Conservation (phyloP, 345 rosid genomes). For the Psidium guajava region DNA sequence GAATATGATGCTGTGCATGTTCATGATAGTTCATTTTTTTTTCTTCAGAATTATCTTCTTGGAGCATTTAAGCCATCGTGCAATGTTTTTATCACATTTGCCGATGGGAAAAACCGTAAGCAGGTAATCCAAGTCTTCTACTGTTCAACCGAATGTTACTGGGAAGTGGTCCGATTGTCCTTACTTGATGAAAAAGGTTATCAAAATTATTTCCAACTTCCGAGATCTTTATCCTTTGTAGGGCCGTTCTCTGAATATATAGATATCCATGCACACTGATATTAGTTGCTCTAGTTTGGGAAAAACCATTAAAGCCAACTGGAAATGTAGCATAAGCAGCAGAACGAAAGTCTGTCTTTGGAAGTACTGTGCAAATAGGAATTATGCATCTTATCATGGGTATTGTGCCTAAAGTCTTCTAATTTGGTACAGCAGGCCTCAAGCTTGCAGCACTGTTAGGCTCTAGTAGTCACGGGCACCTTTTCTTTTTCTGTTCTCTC, state of each 20-base stretch:
- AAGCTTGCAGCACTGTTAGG: not conserved
- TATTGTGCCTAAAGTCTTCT: not conserved
- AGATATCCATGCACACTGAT: not conserved
- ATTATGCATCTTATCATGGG: not conserved
- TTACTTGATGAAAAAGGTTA: not conserved
- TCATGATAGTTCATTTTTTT: not conserved
- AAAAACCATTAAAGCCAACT: not conserved
- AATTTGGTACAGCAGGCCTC: not conserved
- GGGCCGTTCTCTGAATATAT: not conserved
- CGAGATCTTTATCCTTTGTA: not conserved
- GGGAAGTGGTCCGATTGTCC: not conserved
- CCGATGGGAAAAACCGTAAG: constrained; percentile 79
- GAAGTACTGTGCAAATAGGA: not conserved
- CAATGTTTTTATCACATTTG: constrained; percentile 53
- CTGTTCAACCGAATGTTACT: not conserved
- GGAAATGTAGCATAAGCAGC: not conserved
- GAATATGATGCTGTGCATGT: not conserved
- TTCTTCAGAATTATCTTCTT: constrained; percentile 65
- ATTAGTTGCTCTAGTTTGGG: not conserved
- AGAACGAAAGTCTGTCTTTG: not conserved
- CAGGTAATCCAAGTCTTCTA: constrained; percentile 30
- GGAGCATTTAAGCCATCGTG: constrained; percentile 98
- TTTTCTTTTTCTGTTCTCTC: not conserved
- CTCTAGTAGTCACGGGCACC: not conserved
- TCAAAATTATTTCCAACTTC: not conserved